A percentile compares a stretch with the other conserved stretches of the same genome.
Conservation (phyloP, 495 filamentous ascomycete species). For the Pseudomonodictys pantanalensis region DNA sequence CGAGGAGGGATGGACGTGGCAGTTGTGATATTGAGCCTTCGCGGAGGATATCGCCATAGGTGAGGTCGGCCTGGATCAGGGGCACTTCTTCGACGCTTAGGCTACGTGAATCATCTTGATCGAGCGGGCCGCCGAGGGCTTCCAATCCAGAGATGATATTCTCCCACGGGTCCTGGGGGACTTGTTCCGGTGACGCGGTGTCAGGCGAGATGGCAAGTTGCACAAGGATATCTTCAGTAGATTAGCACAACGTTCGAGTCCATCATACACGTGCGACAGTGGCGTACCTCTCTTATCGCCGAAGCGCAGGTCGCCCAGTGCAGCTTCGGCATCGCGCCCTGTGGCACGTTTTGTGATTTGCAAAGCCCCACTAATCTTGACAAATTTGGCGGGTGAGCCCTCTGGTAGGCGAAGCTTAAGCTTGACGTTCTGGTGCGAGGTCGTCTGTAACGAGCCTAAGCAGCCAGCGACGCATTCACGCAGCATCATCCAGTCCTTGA, state of each 20-base stretch:
- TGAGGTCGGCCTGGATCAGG: slow-evolving; percentile 90
- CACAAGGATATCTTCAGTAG: slow-evolving; percentile 72
- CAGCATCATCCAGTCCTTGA: slow-evolving; percentile 99
- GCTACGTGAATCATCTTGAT: slow-evolving; percentile 80
- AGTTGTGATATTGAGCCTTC: slow-evolving; percentile 86
- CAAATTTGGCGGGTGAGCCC: slow-evolving; percentile 94
- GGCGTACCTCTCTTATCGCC: slow-evolving; percentile 80
- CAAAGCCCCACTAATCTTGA: slow-evolving; percentile 95
- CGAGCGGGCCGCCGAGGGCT: slow-evolving; percentile 85
- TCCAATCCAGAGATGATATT: slow-evolving; percentile 93
- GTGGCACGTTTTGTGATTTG: slow-evolving; percentile 98
- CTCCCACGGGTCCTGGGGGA: slow-evolving; percentile 95
- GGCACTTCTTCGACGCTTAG: slow-evolving; percentile 92
- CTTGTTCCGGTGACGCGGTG: slow-evolving; percentile 75
- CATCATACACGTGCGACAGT: neutral
- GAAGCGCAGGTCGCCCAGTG: slow-evolving; percentile 88
- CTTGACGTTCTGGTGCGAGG: slow-evolving; percentile 98
- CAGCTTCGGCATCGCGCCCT: slow-evolving; percentile 89
- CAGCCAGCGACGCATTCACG: slow-evolving; percentile 95
- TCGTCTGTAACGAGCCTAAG: slow-evolving; percentile 86
- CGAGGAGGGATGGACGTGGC: slow-evolving; percentile 85
- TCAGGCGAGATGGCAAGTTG: slow-evolving; percentile 93
- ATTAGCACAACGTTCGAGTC: slow-evolving; percentile 12
- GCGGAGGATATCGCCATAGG: slow-evolving; percentile 89
- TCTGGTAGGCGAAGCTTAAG: slow-evolving; percentile 92